Percentiles rank a stretch among this genome's conserved stretches.
Evolutionary conservation across 2,329 filamentous ascomycete species (phyloP).

Genomic region (Xylariaceae sp.): DNA sequence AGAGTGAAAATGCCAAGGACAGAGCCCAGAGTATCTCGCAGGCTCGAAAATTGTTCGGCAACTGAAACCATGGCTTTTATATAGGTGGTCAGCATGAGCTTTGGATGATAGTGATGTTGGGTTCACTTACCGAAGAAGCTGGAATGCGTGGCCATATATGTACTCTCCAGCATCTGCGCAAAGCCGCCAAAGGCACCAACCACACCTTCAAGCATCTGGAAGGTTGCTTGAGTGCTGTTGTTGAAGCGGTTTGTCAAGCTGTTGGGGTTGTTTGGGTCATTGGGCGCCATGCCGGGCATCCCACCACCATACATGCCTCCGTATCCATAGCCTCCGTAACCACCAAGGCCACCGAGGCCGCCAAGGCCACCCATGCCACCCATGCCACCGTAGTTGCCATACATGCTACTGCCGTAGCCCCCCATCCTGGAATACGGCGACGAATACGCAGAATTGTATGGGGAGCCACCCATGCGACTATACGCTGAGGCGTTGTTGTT

Average conservation of each 20-base stretch:
- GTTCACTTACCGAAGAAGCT: slow-evolving; percentile 81
- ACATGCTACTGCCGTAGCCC: slow-evolving; percentile 28
- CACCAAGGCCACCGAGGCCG: slow-evolving; percentile 34
- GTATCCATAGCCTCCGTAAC: slow-evolving; percentile 30
- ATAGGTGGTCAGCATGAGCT: slow-evolving; percentile 4
- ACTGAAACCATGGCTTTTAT: slow-evolving; percentile 87
- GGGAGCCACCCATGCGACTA: slow-evolving; percentile 50
- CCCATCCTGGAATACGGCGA: slow-evolving; percentile 48
- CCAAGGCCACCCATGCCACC: slow-evolving; percentile 32
- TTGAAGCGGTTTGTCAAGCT: slow-evolving; percentile 93
- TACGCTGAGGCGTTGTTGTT: slow-evolving; percentile 86
- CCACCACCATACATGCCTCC: slow-evolving; percentile 34
- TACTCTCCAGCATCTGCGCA: slow-evolving; percentile 98
- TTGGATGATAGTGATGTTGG: not conserved
- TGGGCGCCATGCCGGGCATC: slow-evolving; percentile 37
- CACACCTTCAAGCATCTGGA: slow-evolving; percentile 96
- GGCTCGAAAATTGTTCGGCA: slow-evolving; percentile 90
- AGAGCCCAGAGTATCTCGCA: slow-evolving; percentile 87
- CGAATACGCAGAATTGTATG: slow-evolving; percentile 39
- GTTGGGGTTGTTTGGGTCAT: slow-evolving; percentile 77
- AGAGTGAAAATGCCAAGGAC: slow-evolving; percentile 92
- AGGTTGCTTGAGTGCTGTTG: slow-evolving; percentile 91
- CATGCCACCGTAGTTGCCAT: slow-evolving; percentile 28
- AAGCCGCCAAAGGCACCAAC: slow-evolving; percentile 96
- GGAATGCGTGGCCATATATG: slow-evolving; percentile 98